These are phyloP conservation scores for Brassica napus DNA, from an alignment of 345 rosid species.

Conservation along the genomic window Da-Ae NC_063435.1:19501-20000, in stretches of 20 bases:
- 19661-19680: neutral
- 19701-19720: slow-evolving; percentile 36
- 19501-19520: neutral
- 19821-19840: no score
- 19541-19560: slow-evolving; percentile 3
- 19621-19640: neutral
- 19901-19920: slow-evolving; percentile 6
- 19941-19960: slow-evolving; percentile 27
- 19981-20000: slow-evolving; percentile 16
- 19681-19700: slow-evolving; percentile 25
- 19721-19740: slow-evolving; percentile 27
- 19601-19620: slow-evolving; percentile 10
- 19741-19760: slow-evolving; percentile 22
- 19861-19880: neutral
- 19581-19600: slow-evolving; percentile 16
- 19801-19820: no score
- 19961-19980: slow-evolving; percentile 29
- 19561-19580: slow-evolving; percentile 26
- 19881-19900: slow-evolving; percentile 25
- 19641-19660: neutral
- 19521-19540: neutral
- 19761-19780: neutral
- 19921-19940: slow-evolving; percentile 9
- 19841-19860: no score
- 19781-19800: slow-evolving; percentile 37